Evolutionary conservation across 805 yeast species (phyloP).

Genomic region (Kregervanrija delftensis): DNA sequence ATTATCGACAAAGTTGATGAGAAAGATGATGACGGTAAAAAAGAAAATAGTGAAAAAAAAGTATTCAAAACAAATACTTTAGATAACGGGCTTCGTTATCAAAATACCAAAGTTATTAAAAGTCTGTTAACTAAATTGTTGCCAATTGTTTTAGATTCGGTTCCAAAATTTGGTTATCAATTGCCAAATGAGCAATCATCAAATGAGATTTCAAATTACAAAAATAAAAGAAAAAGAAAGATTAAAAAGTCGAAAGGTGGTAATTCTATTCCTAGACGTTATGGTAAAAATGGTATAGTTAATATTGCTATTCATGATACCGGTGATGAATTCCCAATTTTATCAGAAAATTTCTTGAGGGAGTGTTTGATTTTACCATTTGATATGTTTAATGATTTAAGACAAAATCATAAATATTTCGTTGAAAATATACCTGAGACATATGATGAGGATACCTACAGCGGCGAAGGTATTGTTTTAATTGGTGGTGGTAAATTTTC

Average conservation of each 20-base stretch:
- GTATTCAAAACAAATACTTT: too few relatives aligned
- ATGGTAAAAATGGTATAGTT: constrained; percentile 22
- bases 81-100: too few relatives aligned
- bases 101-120: not conserved
- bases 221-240: not conserved
- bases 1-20: too few relatives aligned
- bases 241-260: not conserved
- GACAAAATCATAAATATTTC: constrained; percentile 39
- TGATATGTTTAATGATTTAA: constrained; percentile 38
- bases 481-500: constrained; percentile 75
- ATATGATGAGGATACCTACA: constrained; percentile 28
- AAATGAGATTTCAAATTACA: not conserved
- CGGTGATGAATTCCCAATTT: constrained; percentile 26
- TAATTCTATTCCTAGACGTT: constrained; percentile 12
- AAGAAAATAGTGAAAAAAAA: too few relatives aligned
- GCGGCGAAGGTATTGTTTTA: constrained; percentile 56
- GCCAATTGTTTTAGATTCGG: constrained; percentile 2
- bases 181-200: constrained; percentile 1
- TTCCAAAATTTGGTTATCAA: constrained; percentile 20
- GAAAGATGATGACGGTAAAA: too few relatives aligned
- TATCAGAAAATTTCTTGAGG: constrained; percentile 47
- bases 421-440: constrained; percentile 31
- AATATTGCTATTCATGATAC: constrained; percentile 27
- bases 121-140: not conserved
- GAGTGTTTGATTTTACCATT: constrained; percentile 42